Evolutionary conservation across 306 rosid species (phyloP).

Genomic region (Quercus wislizeni): DNA sequence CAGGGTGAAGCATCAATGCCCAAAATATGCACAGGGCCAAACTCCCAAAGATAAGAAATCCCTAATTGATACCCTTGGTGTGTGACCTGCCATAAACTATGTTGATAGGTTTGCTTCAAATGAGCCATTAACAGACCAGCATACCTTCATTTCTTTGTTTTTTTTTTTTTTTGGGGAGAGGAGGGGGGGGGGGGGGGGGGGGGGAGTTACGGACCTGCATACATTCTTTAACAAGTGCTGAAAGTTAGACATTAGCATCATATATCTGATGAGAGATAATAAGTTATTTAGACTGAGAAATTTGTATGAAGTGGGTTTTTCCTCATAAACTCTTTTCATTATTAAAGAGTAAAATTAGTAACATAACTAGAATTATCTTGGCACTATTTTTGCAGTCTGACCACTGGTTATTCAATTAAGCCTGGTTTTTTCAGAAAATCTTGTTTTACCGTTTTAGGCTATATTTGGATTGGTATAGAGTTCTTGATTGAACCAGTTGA

Average conservation of each 20-base stretch:
- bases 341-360: not conserved
- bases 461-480: too few relatives aligned
- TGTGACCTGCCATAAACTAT: slow-evolving; percentile 5
- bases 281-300: not conserved
- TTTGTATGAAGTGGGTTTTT: not conserved
- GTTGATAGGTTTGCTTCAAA: not conserved
- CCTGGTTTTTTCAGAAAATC: too few relatives aligned
- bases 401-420: too few relatives aligned
- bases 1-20: not conserved
- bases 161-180: too few relatives aligned
- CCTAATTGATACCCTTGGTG: not conserved
- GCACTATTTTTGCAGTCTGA: not conserved
- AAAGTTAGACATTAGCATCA: not conserved
- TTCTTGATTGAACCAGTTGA: too few relatives aligned
- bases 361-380: not conserved
- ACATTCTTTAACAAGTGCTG: too few relatives aligned
- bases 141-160: not conserved
- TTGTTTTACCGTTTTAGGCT: too few relatives aligned
- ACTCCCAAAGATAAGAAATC: not conserved
- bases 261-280: not conserved
- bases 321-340: not conserved
- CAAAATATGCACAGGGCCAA: not conserved
- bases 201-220: too few relatives aligned
- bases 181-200: too few relatives aligned
- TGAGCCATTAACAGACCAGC: not conserved